phyloP scores from a whole-genome alignment of 306 rosid species.

The Rosa lucieae region DNA sequence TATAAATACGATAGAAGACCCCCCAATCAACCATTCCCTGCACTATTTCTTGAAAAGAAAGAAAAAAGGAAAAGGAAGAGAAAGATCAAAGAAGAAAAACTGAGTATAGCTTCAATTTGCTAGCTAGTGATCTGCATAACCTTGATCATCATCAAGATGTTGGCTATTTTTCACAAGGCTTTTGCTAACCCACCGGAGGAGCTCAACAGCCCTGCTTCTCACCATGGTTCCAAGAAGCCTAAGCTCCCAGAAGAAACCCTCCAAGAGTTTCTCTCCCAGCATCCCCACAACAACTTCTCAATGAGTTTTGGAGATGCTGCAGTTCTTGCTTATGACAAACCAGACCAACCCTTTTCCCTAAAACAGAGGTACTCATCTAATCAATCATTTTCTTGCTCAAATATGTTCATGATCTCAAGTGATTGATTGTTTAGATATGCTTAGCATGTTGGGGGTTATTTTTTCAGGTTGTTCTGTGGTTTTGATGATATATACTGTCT shows the following conservation, averaged over 20 bases:
- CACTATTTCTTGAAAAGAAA: not conserved
- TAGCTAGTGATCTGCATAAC: not conserved
- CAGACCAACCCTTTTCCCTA: conserved; percentile 43
- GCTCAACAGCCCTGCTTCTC: conserved; percentile 89
- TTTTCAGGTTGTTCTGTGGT: conserved; percentile 79
- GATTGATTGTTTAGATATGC: not conserved
- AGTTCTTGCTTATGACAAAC: conserved; percentile 75
- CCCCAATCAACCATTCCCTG: not conserved
- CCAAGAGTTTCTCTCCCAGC: conserved; percentile 58
- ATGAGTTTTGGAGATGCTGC: conserved; percentile 71
- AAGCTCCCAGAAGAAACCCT: conserved; percentile 87
- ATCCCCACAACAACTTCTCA: conserved; percentile 68
- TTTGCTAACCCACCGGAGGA: conserved; percentile 95
- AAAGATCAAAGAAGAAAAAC: not conserved
- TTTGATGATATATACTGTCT: conserved; percentile 81
- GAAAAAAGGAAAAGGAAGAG: not conserved
- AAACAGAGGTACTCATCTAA: conserved; percentile 55
- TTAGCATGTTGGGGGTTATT: not conserved
- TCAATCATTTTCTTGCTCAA: not conserved
- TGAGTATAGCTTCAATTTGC: not conserved
- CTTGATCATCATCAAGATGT: conserved; percentile 40
- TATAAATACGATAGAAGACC: conserved; percentile 1
- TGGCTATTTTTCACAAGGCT: conserved; percentile 87
- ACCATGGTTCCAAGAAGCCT: conserved; percentile 63
- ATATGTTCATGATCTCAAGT: not conserved